A percentile compares a stretch with the other conserved stretches of the same genome.
These are phyloP conservation scores for Pleurotus pulmonarius DNA, from an alignment of 768 basidiomycete species.

Conservation along the genomic window DNA sequence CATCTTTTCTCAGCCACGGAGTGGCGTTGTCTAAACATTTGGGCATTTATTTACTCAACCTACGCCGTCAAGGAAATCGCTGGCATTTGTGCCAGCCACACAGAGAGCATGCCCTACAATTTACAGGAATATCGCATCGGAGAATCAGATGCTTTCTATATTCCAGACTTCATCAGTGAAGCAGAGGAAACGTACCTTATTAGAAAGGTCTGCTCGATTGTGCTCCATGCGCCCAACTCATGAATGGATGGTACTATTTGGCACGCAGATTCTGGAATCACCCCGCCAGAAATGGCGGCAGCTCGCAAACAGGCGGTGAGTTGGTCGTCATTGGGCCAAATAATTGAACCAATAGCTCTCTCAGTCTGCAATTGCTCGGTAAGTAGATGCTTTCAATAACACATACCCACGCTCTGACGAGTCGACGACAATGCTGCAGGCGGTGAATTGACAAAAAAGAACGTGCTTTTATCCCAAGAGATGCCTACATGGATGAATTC, in stretches of 20 bases:
- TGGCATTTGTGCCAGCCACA: too few relatives aligned
- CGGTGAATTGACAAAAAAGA: conserved; percentile 71
- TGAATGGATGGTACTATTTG: not conserved
- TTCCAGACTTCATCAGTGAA: conserved; percentile 16
- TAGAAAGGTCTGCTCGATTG: conserved; percentile 51
- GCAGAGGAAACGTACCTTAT: conserved; percentile 78
- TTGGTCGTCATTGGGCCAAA: conserved; percentile 10
- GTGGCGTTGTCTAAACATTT: too few relatives aligned
- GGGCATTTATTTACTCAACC: too few relatives aligned
- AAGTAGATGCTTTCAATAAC: too few relatives aligned
- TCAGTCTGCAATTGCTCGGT: conserved; percentile 78
- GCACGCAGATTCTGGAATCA: conserved; percentile 63
- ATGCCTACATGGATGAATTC: conserved; percentile 67
- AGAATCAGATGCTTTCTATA: conserved; percentile 1
- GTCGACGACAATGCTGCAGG: too few relatives aligned
- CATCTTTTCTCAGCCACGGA: too few relatives aligned
- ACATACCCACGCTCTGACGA: too few relatives aligned
- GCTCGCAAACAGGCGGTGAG: conserved; percentile 66
- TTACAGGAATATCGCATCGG: conserved; percentile 4
- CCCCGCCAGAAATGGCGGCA: conserved; percentile 84
- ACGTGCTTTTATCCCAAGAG: conserved; percentile 61
- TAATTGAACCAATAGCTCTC: not conserved
- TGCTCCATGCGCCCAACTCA: too few relatives aligned
- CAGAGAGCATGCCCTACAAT: not conserved
- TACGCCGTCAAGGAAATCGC: too few relatives aligned